Conservation (phyloP, 169 alveolate genomes). For the Babesia sp. region DNA sequence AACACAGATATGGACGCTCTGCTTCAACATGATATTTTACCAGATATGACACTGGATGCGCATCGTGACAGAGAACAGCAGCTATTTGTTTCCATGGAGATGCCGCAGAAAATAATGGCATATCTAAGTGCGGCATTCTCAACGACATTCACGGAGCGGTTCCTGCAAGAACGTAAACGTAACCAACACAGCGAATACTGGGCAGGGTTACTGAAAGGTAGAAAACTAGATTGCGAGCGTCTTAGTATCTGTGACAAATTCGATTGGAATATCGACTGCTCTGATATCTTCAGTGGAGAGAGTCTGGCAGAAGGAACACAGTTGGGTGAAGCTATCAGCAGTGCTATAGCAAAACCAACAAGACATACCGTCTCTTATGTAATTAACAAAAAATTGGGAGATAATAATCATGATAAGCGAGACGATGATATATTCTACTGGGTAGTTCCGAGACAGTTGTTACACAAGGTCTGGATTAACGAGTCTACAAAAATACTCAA, state of each 20-base stretch:
- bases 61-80: slow-evolving; percentile 42
- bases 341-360: slow-evolving; percentile 21
- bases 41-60: background rate
- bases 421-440: slow-evolving; percentile 10
- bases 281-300: slow-evolving; percentile 39
- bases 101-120: slow-evolving; percentile 39
- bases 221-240: slow-evolving; percentile 52
- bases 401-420: background rate
- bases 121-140: slow-evolving; percentile 48
- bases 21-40: background rate
- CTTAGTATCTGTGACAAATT: background rate
- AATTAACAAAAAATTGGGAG: slow-evolving; percentile 2
- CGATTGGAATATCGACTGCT: slow-evolving; percentile 34
- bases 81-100: slow-evolving; percentile 45
- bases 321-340: slow-evolving; percentile 14
- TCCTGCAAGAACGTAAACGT: slow-evolving; percentile 32
- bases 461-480: slow-evolving; percentile 51
- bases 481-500: slow-evolving; percentile 32
- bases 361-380: slow-evolving; percentile 18
- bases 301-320: background rate
- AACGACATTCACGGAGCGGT: slow-evolving; percentile 27
- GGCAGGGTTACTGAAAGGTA: slow-evolving; percentile 66
- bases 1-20: background rate
- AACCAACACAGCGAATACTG: slow-evolving; percentile 65
- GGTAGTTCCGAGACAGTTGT: slow-evolving; percentile 25